A percentile compares a stretch with the other conserved stretches of the same genome.
phyloP scores from a whole-genome alignment of 495 filamentous ascomycete species.

The Neurospora pannonica region DNA sequence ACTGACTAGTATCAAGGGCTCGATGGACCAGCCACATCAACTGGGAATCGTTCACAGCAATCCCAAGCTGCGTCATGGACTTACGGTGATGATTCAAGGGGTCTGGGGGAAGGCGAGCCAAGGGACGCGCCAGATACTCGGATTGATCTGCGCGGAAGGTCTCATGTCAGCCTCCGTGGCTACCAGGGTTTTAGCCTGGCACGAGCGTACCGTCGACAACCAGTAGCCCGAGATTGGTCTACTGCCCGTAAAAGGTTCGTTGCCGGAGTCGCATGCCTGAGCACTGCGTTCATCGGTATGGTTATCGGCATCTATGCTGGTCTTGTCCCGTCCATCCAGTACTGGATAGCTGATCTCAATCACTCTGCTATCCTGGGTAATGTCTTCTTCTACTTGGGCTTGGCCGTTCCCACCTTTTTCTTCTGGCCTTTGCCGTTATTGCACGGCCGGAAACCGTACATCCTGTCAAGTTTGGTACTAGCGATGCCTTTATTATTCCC shows the following conservation, averaged over 20 bases:
- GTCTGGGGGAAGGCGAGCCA: background rate
- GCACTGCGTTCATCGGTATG: conserved; percentile 56
- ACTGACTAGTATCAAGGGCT: background rate
- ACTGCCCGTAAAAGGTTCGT: conserved; percentile 53
- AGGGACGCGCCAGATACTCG: conserved; percentile 3
- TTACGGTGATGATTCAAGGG: background rate
- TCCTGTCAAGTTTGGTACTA: conserved; percentile 50
- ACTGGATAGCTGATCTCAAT: conserved; percentile 54
- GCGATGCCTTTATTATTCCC: conserved; percentile 68
- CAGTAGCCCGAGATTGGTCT: conserved; percentile 58
- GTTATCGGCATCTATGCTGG: conserved; percentile 68
- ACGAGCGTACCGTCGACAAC: conserved; percentile 40
- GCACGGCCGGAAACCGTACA: conserved; percentile 68
- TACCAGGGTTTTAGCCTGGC: conserved; percentile 43
- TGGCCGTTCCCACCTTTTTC: conserved; percentile 56
- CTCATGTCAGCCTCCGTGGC: conserved; percentile 33
- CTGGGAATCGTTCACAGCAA: background rate
- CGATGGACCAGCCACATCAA: background rate
- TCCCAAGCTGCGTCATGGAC: background rate
- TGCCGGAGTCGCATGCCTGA: conserved; percentile 59
- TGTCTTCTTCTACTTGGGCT: conserved; percentile 56
- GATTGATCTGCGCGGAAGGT: conserved; percentile 28
- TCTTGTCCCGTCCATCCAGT: conserved; percentile 65
- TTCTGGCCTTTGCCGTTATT: conserved; percentile 70
- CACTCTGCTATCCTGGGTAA: conserved; percentile 63